phyloP scores from a whole-genome alignment of 768 basidiomycete species.

The Grammothele lineata region DNA sequence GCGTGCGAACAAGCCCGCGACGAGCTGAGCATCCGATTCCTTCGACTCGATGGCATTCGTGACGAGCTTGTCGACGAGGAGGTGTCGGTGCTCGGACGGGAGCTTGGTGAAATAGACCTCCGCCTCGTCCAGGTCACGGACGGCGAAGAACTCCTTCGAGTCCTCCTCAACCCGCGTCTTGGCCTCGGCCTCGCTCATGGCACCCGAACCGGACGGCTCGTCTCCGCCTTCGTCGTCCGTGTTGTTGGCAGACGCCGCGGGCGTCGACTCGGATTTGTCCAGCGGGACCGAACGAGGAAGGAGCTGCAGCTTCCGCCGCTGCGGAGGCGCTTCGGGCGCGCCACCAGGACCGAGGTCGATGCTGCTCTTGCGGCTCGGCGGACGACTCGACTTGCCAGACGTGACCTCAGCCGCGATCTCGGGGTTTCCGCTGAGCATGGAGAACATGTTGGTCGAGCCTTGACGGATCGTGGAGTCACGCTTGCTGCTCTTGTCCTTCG shows the following conservation, averaged over 20 bases:
- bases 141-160: conserved; percentile 80
- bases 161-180: conserved; percentile 78
- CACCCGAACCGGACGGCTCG: conserved; percentile 23
- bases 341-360: conserved; percentile 45
- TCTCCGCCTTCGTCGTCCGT: conserved; percentile 44
- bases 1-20: conserved; percentile 68
- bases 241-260: conserved; percentile 43
- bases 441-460: conserved; percentile 88
- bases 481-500: conserved; percentile 64
- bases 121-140: conserved; percentile 83
- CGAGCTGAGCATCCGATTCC: conserved; percentile 73
- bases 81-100: conserved; percentile 55
- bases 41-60: conserved; percentile 67
- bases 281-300: conserved; percentile 74
- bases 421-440: conserved; percentile 66
- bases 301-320: conserved; percentile 71
- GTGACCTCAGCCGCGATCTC: conserved; percentile 51
- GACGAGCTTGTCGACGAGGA: conserved; percentile 73
- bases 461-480: conserved; percentile 69
- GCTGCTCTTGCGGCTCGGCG: conserved; percentile 47
- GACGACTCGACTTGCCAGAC: conserved; percentile 45
- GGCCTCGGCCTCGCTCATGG: conserved; percentile 65
- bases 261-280: conserved; percentile 32
- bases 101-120: conserved; percentile 81
- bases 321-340: conserved; percentile 47